Evolutionary conservation across 176 grass and related monocot species (phyloP).

Genomic region (Eragrostis curvula): DNA sequence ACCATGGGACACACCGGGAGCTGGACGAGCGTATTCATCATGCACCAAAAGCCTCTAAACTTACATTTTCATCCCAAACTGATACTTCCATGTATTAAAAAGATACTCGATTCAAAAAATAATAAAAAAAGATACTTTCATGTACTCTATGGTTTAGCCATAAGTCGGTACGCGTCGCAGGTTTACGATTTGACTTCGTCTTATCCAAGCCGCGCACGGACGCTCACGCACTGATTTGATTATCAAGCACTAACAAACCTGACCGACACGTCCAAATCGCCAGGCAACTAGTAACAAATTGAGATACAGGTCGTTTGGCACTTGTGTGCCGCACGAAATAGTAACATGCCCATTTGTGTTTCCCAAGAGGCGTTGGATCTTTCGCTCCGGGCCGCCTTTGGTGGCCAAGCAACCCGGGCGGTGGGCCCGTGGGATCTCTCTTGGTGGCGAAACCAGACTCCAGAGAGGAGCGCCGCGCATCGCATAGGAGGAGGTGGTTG

Average conservation of each 20-base stretch:
- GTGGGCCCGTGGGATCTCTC: not conserved
- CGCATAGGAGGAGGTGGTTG: not conserved
- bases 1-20: no score
- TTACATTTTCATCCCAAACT: no score
- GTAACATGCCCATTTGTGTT: not conserved
- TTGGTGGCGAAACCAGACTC: not conserved
- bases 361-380: constrained; percentile 18
- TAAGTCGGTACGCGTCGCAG: not conserved
- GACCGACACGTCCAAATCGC: not conserved
- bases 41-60: no score
- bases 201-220: not conserved
- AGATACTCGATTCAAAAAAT: no score
- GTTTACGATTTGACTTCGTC: not conserved
- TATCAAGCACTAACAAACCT: not conserved
- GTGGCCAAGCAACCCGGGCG: not conserved
- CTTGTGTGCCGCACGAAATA: constrained; percentile 7
- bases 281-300: not conserved
- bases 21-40: no score
- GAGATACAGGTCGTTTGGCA: not conserved
- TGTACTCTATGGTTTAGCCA: not conserved
- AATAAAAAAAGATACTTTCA: no score
- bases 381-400: not conserved
- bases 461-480: not conserved
- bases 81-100: no score
- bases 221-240: not conserved